Base-by-base conservation (phyloP, 345 rosid genomes). In the Kernera saxatilis region DNA sequence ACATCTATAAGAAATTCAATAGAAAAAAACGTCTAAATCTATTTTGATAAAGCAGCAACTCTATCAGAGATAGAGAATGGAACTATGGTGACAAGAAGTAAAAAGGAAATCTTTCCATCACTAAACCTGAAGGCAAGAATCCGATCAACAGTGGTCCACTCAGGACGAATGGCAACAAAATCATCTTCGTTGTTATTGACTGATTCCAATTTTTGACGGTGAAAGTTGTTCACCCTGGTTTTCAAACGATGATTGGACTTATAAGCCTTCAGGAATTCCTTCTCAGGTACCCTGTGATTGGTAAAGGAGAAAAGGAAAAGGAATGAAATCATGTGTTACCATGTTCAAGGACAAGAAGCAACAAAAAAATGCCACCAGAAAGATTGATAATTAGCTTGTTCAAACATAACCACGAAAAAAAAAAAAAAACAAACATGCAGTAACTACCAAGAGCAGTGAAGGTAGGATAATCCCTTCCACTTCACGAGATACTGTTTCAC, bases 81-180 rank as follows among this genome's bases (percentile, higher is more conserved):
- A 8, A 70, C 50, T 58, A 27, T 15, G 54, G 13, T 37, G 19
- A 29, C 3, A 27, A 37, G 13, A 37, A 61, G 18, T 21, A 29
- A 21, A 6, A 4, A 51, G 13, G 56, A 58, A 67, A 39, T 66
- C 0, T 64, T 43, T 43, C 41, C 50, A 70, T 50, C 40, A 41
- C 62, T 57, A 63, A 64, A 91, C 98, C 99, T 95, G 96, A 84
- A 76, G 68, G 96, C 92, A 82, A 95, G 82, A 79, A 95, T 86
- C 57, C 99, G 92, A 77, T 95, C 99, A 84, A 95, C 93, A 22
- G 96, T 92, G 14, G 98, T 95, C 99, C 99, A 92, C 82, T 95
- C 99, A 21, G 97, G 87, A 62, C 99, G 82, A 70, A 95, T 92
- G 62, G 99, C 87, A 67, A 91, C 90, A 71, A 82, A 82, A 36